phyloP scores from a whole-genome alignment of 129 eudicot species.

The Escallonia herrerae region DNA sequence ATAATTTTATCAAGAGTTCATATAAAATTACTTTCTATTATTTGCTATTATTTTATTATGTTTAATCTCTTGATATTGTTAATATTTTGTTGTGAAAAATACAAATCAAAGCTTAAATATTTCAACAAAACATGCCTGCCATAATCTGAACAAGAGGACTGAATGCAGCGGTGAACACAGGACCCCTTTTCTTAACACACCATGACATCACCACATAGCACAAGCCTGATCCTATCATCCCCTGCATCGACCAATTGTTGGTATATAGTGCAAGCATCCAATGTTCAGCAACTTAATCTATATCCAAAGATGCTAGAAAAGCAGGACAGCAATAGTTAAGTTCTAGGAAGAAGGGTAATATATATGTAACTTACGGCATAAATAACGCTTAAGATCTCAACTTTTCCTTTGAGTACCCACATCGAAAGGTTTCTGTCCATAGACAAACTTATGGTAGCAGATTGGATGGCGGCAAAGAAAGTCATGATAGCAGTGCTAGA shows the following conservation, averaged over 20 bases:
- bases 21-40: no score
- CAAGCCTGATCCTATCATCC: conserved; percentile 61
- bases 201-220: conserved; percentile 71
- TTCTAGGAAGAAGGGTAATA: no score
- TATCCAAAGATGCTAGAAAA: background rate
- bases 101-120: no score
- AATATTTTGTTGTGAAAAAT: no score
- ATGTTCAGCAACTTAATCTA: background rate
- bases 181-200: conserved; percentile 81
- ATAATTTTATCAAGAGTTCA: no score
- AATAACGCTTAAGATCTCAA: conserved; percentile 37
- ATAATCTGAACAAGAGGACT: conserved; percentile 63
- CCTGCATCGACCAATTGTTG: conserved; percentile 27
- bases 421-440: conserved; percentile 32
- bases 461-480: conserved; percentile 55
- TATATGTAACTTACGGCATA: conserved; percentile 50
- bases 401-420: conserved; percentile 48
- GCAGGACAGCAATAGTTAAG: background rate
- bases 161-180: conserved; percentile 74
- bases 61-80: no score
- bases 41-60: no score
- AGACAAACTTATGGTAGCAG: conserved; percentile 36
- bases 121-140: no score
- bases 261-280: background rate
- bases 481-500: conserved; percentile 73